Evolutionary conservation across 176 grass and related monocot genomes (phyloP), one percentile per base, ranked within the genome.

Genomic region (Pontederia crassipes): DNA sequence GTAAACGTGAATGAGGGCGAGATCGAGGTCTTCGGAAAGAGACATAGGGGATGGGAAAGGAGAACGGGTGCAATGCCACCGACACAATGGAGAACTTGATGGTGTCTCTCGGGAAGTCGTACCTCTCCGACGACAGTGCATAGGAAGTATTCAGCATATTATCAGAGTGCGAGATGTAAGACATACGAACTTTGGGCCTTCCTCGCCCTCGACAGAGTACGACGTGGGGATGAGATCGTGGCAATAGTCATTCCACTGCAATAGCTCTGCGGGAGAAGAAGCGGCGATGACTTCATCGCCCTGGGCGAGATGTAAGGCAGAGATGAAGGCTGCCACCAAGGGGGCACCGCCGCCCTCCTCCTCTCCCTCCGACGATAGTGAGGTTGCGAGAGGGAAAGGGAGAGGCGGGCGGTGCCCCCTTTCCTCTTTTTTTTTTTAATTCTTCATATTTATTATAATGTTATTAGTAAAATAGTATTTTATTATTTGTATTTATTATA

Each of bases 221-320:
- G 81, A 92, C 45, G 67, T 58, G 93, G 79, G 27, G 88, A 89
- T 46, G 74, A 84, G 28, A 73, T 16, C 2, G 71, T 63, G 1
- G 58, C 11, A 10, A 59, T 57, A n/a, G 11, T 32, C 28, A 71
- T 8, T 16, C 32, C 32, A 32, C 18, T 24, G 56, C 48, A 26
- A 45, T 54, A 29, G 15, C 8, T 65, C 59, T 18, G 59, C 15
- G 54, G 50, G 46, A 29, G 49, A 35, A 29, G 10, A 0, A 57
- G 52, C 61, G 52, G 49, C 26, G 80, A 79, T 13, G 84, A 83
- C 18, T 88, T 84, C 15, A 83, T 45, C 20, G 71, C 74, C 59
- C 94, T 75, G 4, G 94, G 94, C 1, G 94, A 98, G 63, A 98
- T 98, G 79, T 98, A 98, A 16, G 93, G 93, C 28, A 87, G 88